Base-by-base conservation (phyloP, 129 eudicot genomes). In the Oenanthe sinensis region DNA sequence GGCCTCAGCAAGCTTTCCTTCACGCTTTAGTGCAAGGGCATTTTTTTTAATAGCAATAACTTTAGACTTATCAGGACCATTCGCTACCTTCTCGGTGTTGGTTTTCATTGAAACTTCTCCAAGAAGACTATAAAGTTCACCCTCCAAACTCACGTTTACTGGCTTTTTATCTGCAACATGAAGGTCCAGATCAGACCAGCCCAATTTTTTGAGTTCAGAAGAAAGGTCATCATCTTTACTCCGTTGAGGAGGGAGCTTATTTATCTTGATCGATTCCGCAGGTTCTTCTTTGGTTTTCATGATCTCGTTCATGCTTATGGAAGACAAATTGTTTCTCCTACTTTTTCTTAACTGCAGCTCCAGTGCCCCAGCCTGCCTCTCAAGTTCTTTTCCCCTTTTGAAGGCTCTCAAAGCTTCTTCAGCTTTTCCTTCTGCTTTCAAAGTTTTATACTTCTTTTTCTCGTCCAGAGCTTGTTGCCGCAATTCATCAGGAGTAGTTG, bases 351-450 rank as follows among this genome's bases (percentile, higher is more conserved):
- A 69, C 77, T 89, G 85, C 33, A 92, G 54, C 63, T 95, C 96
- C 85, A 90, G 75, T n/a, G 95, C 87, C 82, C 82, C 96, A 37
- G 97, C 98, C 82, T 88, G 96, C 80, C 98, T 86, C 81, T 95
- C 98, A 40, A 95, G 96, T 67, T 95, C 98, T 81, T 91, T 91
- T 79, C 91, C 96, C 75, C 89, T 90, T 85, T 91, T 90, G 81
- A 90, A 95, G 76, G 98, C 97, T 81, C 84, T 90, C 79, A 90
- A 80, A 65, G 98, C 98, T 87, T 95, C 97, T 58, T 91, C 96
- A 43, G 94, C 80, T 77, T 92, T 95, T 70, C 96, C 93, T 86
- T 91, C 96, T 0, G 89, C 92, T 86, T 95, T 91, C 43, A 90
- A 76, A 75, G 77, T 77, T 83, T 83, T 90, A 73, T 87, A 85